Percentiles rank a stretch among this genome's conserved stretches.
Conservation (phyloP, 2,329 filamentous ascomycete genomes). For the Fusarium sarcochroum region DNA sequence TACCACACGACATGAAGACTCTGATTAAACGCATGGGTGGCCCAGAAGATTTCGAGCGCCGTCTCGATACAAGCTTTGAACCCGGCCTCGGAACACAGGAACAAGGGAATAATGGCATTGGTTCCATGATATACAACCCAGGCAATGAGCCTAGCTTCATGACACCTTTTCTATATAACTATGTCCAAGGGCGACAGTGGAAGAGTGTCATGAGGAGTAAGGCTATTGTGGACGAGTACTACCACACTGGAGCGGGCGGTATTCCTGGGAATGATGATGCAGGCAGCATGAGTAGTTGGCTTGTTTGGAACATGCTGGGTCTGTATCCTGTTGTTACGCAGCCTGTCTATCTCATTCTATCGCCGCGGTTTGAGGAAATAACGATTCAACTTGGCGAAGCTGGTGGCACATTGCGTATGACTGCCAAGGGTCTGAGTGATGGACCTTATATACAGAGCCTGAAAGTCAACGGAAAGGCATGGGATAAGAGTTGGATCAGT, state of each 20-base stretch:
- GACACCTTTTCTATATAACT: conserved; percentile 71
- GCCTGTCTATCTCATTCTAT: conserved; percentile 67
- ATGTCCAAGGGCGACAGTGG: conserved; percentile 61
- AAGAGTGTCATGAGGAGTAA: conserved; percentile 65
- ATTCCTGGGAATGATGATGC: conserved; percentile 72
- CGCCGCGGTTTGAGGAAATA: conserved; percentile 63
- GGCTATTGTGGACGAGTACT: conserved; percentile 63
- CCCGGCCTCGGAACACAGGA: conserved; percentile 63
- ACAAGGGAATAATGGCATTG: conserved; percentile 59
- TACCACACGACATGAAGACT: conserved; percentile 69
- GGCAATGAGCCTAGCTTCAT: conserved; percentile 71
- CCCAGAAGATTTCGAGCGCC: conserved; percentile 61
- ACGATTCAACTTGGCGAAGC: conserved; percentile 63
- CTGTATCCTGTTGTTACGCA: conserved; percentile 70
- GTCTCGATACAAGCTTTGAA: conserved; percentile 57
- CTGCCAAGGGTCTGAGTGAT: conserved; percentile 58
- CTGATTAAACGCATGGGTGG: conserved; percentile 68
- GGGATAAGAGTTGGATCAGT: conserved; percentile 69
- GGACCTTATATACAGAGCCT: conserved; percentile 67
- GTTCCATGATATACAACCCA: conserved; percentile 64
- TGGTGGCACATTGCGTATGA: conserved; percentile 59
- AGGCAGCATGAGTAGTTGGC: conserved; percentile 71
- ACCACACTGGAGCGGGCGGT: conserved; percentile 54
- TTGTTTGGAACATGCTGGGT: conserved; percentile 66
- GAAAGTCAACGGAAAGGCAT: conserved; percentile 65